These are phyloP conservation scores for Populus davidiana DNA, from an alignment of 345 rosid genomes.

Conservation along the genomic window DNA sequence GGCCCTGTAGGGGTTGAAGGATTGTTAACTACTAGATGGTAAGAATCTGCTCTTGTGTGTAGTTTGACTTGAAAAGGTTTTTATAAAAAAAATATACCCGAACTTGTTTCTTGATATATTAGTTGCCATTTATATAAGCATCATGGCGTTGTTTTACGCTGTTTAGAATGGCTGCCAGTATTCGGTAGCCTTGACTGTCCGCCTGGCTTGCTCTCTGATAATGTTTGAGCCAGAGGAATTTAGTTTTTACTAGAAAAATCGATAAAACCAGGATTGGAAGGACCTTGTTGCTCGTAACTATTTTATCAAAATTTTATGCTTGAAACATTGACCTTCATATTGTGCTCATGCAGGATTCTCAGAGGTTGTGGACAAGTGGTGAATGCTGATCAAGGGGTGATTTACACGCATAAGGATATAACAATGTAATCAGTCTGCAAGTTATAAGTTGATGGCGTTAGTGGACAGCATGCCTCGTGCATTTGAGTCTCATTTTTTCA, in stretches of 20 bases:
- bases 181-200: background rate
- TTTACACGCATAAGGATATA: slow-evolving; percentile 69
- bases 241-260: background rate
- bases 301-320: background rate
- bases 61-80: background rate
- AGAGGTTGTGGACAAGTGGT: slow-evolving; percentile 94
- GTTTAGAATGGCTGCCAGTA: background rate
- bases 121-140: background rate
- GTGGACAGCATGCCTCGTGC: background rate
- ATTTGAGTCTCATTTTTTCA: background rate
- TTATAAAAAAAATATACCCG: background rate
- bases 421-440: slow-evolving; percentile 11
- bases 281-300: background rate
- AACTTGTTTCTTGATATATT: background rate
- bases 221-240: background rate
- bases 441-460: background rate
- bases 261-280: background rate
- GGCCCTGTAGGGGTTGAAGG: slow-evolving; percentile 99
- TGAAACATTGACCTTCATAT: background rate
- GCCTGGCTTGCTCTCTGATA: background rate
- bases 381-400: slow-evolving; percentile 75
- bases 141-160: background rate
- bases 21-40: slow-evolving; percentile 93
- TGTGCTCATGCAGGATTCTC: slow-evolving; percentile 64
- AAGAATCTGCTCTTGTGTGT: slow-evolving; percentile 10